Base-by-base conservation (phyloP, 805 yeast genomes). In the Schwanniomyces yamadae region DNA sequence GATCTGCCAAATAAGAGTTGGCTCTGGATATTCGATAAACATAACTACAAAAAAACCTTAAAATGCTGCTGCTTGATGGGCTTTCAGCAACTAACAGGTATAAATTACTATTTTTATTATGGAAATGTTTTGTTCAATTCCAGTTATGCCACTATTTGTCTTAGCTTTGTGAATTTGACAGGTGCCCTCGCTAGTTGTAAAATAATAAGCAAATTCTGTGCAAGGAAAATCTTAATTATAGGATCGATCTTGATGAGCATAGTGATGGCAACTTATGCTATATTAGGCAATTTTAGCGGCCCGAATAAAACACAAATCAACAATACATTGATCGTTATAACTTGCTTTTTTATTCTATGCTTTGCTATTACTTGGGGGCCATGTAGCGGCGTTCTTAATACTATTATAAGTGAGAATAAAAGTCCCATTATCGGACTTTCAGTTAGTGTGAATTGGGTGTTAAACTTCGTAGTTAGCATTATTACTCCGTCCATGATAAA, bases 51-150 rank as follows among this genome's bases (percentile, higher is more conserved):
- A 11, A 35, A 25, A 13, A 35, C 43, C 19, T 16, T 48, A n/a
- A n/a, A 40, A 18, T 54, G 64, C 40, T 50, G 58, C 17, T 14
- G 36, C 3, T 31, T 61, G 13, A 54, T 57, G 61, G 41, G 49
- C n/a, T 52, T 58, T 32, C 67, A 60, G 46, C 69, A 61, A 36
- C 45, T 60, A 23, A 54, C 65, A 2, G 67, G 66, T 2, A 60
- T 58, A 15, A 57, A 57, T 31, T 61, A 55, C 32, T 59, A 58
- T 30, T 60, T 63, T 25, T 62, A 61, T 40, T 63, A 48, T 29
- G 59, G 61, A 12, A 48, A 49, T 13, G 28, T 46, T 3, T 42
- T 60, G 18, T 55, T 56, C 40, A 40, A 48, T 18, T 28, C 47
- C 11, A 40, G 45, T n/a, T 34, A 42, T n/a, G 43, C 51, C 5